A percentile compares a stretch with the other conserved stretches of the same genome.
phyloP scores from a whole-genome alignment of 768 basidiomycete species.

The Russula emetica region DNA sequence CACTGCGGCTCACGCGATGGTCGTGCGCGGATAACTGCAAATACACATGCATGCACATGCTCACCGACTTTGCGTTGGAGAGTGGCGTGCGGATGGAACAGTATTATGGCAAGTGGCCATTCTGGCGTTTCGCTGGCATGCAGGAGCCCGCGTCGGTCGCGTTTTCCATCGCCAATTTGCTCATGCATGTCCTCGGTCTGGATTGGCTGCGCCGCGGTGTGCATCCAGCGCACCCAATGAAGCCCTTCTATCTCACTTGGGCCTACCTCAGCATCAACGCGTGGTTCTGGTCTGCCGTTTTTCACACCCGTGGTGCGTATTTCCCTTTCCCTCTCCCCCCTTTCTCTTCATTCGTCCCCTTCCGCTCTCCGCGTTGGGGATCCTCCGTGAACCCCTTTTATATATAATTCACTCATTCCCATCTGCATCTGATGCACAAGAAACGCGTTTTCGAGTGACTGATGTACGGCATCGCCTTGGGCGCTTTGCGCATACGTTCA shows the following conservation, averaged over 20 bases:
- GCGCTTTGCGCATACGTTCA: constrained; percentile 32
- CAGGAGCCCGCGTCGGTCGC: constrained; percentile 92
- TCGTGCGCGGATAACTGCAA: constrained; percentile 83
- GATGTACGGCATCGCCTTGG: constrained; percentile 17
- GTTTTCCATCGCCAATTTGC: constrained; percentile 85
- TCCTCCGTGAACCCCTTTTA: neutral
- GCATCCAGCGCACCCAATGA: constrained; percentile 62
- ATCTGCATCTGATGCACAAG: constrained; percentile 19
- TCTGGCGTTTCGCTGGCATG: constrained; percentile 80
- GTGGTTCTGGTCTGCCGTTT: constrained; percentile 89
- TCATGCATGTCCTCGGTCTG: constrained; percentile 63
- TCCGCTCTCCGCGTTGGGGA: neutral
- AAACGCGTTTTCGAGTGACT: constrained; percentile 9
- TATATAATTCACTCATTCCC: neutral
- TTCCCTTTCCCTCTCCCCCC: too few relatives aligned
- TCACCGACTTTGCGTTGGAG: constrained; percentile 55
- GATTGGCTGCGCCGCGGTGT: constrained; percentile 45
- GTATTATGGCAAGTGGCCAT: constrained; percentile 97
- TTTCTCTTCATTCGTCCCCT: constrained; percentile 10
- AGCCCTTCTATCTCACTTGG: constrained; percentile 60
- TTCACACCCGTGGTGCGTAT: constrained; percentile 82
- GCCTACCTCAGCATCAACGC: constrained; percentile 75
- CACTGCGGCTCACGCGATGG: constrained; percentile 74
- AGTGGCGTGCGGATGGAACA: constrained; percentile 54
- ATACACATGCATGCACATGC: constrained; percentile 81